These are phyloP conservation scores for Angomonas ambiguus DNA, from an alignment of 208 protist genomes.

Conservation along the genomic window DNA sequence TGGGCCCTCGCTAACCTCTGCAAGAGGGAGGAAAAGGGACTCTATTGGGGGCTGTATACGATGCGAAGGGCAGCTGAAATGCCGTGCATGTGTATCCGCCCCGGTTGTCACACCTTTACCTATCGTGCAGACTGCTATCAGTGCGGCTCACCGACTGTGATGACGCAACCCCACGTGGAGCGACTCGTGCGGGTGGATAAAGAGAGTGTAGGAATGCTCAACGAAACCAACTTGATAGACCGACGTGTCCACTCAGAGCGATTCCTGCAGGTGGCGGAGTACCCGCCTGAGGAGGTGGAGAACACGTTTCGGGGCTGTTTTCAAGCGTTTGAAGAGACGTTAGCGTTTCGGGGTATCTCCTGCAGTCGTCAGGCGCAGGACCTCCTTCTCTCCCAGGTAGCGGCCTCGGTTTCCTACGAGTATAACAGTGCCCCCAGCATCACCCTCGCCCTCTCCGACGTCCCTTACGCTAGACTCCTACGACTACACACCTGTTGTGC, in stretches of 20 bases:
- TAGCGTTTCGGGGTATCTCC: conserved; percentile 33
- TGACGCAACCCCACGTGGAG: conserved; percentile 50
- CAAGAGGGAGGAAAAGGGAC: conserved; percentile 24
- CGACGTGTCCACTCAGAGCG: conserved; percentile 27
- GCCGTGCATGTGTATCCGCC: conserved; percentile 51
- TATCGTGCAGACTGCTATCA: conserved; percentile 34
- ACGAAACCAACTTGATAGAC: conserved; percentile 31
- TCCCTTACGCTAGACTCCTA: conserved; percentile 64
- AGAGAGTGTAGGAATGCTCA: neutral
- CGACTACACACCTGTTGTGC: conserved; percentile 27
- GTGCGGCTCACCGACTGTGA: conserved; percentile 58
- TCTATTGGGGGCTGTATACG: conserved; percentile 70
- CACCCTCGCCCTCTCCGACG: conserved; percentile 53
- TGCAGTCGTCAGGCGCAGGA: conserved; percentile 28
- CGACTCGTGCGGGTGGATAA: conserved; percentile 34
- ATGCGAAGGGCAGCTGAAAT: conserved; percentile 47
- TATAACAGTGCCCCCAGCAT: conserved; percentile 55
- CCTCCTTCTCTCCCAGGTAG: conserved; percentile 54
- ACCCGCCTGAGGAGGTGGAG: conserved; percentile 34
- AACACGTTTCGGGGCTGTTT: conserved; percentile 42
- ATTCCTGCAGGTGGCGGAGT: conserved; percentile 24
- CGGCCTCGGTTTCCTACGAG: conserved; percentile 55
- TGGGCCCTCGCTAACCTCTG: conserved; percentile 42
- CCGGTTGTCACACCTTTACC: conserved; percentile 42
- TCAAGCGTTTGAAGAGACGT: conserved; percentile 42